A percentile compares a stretch with the other conserved stretches of the same genome.
Evolutionary conservation across 2,329 filamentous ascomycete species (phyloP).

Genomic region (Colletotrichum orchidophilum): DNA sequence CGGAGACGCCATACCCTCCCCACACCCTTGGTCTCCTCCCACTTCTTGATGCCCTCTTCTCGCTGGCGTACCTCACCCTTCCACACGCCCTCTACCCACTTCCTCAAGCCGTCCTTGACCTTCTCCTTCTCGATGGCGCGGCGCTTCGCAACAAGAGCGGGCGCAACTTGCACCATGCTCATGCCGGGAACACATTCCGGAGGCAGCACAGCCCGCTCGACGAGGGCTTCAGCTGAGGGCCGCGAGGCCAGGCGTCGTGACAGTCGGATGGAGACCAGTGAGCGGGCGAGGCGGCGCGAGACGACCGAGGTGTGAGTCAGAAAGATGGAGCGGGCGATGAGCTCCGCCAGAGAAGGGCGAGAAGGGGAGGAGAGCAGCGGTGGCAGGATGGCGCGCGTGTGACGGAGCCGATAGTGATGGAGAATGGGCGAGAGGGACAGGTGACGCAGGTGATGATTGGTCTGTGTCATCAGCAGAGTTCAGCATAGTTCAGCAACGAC

Average conservation of each 20-base stretch:
- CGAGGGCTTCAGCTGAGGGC: conserved; percentile 67
- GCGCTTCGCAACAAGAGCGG: conserved; percentile 69
- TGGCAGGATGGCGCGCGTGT: conserved; percentile 62
- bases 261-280: conserved; percentile 72
- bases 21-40: conserved; percentile 61
- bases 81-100: conserved; percentile 72
- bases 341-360: conserved; percentile 68
- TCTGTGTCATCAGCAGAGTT: conserved; percentile 50
- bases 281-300: conserved; percentile 70
- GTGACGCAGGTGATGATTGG: conserved; percentile 68
- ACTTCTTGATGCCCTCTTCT: conserved; percentile 55
- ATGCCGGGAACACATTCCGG: conserved; percentile 67
- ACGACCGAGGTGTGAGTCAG: conserved; percentile 72
- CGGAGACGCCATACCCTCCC: conserved; percentile 69
- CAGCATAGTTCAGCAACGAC: conserved; percentile 21
- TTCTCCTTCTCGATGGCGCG: conserved; percentile 72
- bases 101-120: conserved; percentile 72
- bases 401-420: conserved; percentile 69
- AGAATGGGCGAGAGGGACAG: conserved; percentile 73
- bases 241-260: conserved; percentile 68
- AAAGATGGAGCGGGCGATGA: conserved; percentile 73
- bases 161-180: conserved; percentile 57
- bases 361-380: conserved; percentile 65
- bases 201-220: conserved; percentile 71
- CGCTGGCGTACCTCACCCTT: conserved; percentile 60